A percentile compares a stretch with the other conserved stretches of the same genome.
phyloP scores from a whole-genome alignment of 768 basidiomycete species.

The Agrocybe chaxingu region DNA sequence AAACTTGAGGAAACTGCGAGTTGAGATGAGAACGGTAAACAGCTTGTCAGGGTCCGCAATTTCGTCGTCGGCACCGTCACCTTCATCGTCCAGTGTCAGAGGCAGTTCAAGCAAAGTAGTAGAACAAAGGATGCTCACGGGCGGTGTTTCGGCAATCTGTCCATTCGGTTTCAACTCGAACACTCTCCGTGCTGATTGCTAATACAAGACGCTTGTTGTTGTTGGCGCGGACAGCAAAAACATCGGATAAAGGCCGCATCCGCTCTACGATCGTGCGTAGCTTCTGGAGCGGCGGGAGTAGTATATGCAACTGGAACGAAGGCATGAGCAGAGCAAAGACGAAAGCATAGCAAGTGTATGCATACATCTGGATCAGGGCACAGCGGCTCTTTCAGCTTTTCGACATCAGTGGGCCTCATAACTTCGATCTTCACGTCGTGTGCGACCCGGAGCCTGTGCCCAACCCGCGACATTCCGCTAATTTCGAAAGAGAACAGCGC shows the following conservation, averaged over 20 bases:
- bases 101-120: constrained; percentile 6
- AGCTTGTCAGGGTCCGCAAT: constrained; percentile 52
- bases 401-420: constrained; percentile 71
- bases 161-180: constrained; percentile 83
- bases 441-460: constrained; percentile 59
- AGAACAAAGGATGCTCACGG: constrained; percentile 26
- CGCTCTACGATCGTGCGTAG: constrained; percentile 79
- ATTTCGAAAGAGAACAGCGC: constrained; percentile 80
- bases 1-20: constrained; percentile 78
- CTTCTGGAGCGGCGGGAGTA: constrained; percentile 71
- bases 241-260: constrained; percentile 65
- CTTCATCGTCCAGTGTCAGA: constrained; percentile 26
- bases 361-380: constrained; percentile 85
- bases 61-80: constrained; percentile 31
- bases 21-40: constrained; percentile 66
- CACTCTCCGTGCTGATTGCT: constrained; percentile 65
- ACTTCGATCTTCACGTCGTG: constrained; percentile 86
- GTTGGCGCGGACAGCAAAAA: constrained; percentile 68
- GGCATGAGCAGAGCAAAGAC: background rate
- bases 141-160: constrained; percentile 64
- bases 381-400: constrained; percentile 70
- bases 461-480: constrained; percentile 57
- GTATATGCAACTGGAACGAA: constrained; percentile 60
- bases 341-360: constrained; percentile 6
- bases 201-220: constrained; percentile 50